Percentiles rank a stretch among this genome's conserved stretches.
These are phyloP conservation scores for Pleurozium schreberi DNA, from an alignment of 225 moss, liverwort and hornwort species.

Conservation along the genomic window DNA sequence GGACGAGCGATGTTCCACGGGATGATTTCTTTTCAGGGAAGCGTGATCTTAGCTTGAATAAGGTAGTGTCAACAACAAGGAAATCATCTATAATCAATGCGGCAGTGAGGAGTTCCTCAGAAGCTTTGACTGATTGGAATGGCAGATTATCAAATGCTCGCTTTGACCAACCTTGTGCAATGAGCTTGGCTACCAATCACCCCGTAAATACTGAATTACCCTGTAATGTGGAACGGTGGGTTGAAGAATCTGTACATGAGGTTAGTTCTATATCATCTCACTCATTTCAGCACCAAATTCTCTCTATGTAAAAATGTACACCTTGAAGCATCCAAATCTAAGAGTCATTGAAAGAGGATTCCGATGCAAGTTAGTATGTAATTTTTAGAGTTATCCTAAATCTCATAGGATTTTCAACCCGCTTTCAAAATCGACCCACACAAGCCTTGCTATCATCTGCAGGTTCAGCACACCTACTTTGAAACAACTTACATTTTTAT, in stretches of 20 bases:
- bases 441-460: background rate
- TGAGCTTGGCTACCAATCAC: background rate
- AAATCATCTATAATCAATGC: background rate
- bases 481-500: background rate
- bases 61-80: background rate
- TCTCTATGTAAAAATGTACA: background rate
- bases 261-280: background rate
- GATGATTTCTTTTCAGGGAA: background rate
- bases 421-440: background rate
- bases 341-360: background rate
- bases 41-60: background rate
- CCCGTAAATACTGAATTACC: background rate
- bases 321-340: background rate
- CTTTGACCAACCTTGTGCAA: background rate
- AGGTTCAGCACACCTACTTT: background rate
- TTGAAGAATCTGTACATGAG: constrained; percentile 39
- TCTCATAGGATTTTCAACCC: background rate
- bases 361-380: no score
- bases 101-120: background rate
- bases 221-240: constrained; percentile 27
- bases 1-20: background rate
- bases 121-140: background rate
- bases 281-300: background rate
- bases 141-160: background rate
- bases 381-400: background rate